Evolutionary conservation across 1,284 basidiomycete genomes (phyloP).

Genomic region (Fomitopsis pinicola): DNA sequence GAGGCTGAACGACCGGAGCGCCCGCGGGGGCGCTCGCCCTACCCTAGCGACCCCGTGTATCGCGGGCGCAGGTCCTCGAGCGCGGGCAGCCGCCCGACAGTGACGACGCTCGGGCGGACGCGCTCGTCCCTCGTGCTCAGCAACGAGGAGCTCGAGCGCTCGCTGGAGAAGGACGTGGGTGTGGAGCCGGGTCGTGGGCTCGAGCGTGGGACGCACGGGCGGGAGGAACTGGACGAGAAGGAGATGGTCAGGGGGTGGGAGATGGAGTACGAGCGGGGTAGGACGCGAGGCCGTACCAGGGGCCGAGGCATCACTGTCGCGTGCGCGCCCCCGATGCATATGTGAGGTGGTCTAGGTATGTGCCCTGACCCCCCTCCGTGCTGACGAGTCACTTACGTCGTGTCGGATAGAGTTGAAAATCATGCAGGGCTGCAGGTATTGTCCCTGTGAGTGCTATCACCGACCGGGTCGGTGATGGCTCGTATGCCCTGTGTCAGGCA

Average conservation of each 20-base stretch:
- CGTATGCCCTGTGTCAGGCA: neutral
- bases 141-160: constrained; percentile 18
- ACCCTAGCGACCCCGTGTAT: constrained; percentile 1
- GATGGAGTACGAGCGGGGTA: constrained; percentile 10
- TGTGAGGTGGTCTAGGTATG: neutral
- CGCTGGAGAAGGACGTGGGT: constrained; percentile 13
- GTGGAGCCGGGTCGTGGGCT: neutral
- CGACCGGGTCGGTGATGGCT: neutral
- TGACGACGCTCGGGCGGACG: constrained; percentile 10
- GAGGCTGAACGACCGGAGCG: constrained; percentile 12
- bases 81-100: constrained; percentile 11
- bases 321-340: neutral
- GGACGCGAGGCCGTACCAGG: constrained; percentile 10
- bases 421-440: neutral
- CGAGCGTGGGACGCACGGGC: neutral
- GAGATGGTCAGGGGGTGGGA: constrained; percentile 1
- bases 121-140: constrained; percentile 12
- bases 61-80: constrained; percentile 13
- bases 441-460: neutral
- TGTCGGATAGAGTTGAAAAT: neutral
- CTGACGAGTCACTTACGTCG: neutral
- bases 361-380: neutral
- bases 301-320: neutral
- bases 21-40: constrained; percentile 9
- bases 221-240: neutral